phyloP scores from a whole-genome alignment of 176 grass and related monocot genomes.

The Cenchrus purpureus region DNA sequence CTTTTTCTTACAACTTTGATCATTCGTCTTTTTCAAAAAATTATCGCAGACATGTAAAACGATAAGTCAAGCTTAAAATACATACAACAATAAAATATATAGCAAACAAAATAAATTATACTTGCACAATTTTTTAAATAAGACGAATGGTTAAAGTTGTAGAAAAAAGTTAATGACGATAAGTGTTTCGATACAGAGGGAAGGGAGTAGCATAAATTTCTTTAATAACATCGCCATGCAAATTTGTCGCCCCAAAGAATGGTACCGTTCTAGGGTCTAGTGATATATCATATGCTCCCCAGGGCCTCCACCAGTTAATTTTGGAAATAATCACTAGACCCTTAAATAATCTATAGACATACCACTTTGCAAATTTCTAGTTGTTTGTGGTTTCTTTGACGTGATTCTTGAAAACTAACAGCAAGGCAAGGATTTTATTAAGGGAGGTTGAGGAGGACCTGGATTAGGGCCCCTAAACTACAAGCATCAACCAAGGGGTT shows the following conservation, averaged over 20 bases:
- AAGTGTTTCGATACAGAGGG: no score
- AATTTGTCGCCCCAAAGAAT: constrained; percentile 11
- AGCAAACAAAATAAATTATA: no score
- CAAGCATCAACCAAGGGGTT: no score
- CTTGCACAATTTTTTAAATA: no score
- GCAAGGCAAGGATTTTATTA: neutral
- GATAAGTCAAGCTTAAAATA: no score
- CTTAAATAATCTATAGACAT: neutral
- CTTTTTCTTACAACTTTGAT: no score
- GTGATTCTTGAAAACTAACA: neutral
- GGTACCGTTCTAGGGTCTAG: constrained; percentile 15
- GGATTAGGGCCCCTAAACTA: no score
- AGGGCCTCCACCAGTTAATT: neutral
- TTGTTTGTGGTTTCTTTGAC: neutral
- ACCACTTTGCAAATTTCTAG: neutral
- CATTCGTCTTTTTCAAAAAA: no score
- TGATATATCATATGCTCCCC: neutral
- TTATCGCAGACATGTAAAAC: no score
- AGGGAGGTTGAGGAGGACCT: neutral
- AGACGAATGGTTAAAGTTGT: no score
- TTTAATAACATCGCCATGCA: neutral
- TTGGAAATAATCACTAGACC: neutral
- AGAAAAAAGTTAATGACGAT: no score
- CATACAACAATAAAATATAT: no score
- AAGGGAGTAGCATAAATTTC: neutral